A percentile compares a stretch with the other conserved stretches of the same genome.
These are phyloP conservation scores for Vachellia collinsii DNA, from an alignment of 306 rosid species.

Conservation along the genomic window DNA sequence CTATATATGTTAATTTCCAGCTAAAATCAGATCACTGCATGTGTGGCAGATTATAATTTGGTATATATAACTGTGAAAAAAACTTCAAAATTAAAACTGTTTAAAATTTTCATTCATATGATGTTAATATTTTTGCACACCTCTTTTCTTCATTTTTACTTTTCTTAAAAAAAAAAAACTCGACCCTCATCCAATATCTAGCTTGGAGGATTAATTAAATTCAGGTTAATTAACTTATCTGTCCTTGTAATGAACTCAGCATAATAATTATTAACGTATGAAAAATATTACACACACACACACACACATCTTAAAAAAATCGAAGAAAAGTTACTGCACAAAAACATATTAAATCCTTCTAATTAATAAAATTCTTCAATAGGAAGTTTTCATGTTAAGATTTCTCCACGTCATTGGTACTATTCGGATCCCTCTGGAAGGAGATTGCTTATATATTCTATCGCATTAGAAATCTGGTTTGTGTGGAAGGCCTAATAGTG, in stretches of 20 bases:
- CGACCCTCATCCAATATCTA: background rate
- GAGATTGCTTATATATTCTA: background rate
- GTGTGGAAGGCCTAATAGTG: conserved; percentile 31
- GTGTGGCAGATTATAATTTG: background rate
- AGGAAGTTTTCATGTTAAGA: too few species aligned
- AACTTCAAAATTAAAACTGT: too few species aligned
- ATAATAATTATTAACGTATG: background rate
- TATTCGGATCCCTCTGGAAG: too few species aligned
- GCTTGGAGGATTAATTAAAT: background rate
- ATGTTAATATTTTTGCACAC: background rate
- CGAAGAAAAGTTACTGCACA: too few species aligned
- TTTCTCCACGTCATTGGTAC: too few species aligned
- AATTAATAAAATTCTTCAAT: too few species aligned
- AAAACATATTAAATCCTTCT: too few species aligned
- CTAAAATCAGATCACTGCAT: background rate
- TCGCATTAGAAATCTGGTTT: conserved; percentile 6
- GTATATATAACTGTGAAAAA: background rate
- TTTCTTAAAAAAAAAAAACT: too few species aligned
- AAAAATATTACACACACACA: background rate
- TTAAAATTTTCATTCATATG: too few species aligned
- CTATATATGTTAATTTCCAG: background rate
- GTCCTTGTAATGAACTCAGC: background rate
- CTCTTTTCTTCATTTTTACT: too few species aligned
- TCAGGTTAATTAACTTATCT: background rate
- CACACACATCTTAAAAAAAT: too few species aligned